Evolutionary conservation across 2,329 filamentous ascomycete genomes (phyloP), one percentile per base, ranked within the genome.

Genomic region (Aspergillus sp.): DNA sequence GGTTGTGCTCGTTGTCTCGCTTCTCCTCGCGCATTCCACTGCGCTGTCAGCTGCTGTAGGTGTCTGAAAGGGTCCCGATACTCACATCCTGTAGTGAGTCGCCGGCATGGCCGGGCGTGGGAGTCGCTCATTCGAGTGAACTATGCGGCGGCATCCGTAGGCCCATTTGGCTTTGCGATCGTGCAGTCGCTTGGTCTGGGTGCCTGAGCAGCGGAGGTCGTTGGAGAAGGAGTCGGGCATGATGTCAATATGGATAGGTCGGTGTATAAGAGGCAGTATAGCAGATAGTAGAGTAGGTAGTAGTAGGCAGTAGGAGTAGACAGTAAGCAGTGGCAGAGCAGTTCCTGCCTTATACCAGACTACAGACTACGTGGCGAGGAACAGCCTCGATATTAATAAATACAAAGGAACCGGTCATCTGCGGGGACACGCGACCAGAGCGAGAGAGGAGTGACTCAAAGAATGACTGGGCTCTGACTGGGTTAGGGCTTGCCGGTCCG

Each of bases 131-230:
- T 10, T 22, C 17, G 27, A 40, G 15, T 30, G 32, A 13, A 34
- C 33, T 10, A 40, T 37, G 26, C 34, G 24, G 24, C 54, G 53
- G 24, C 44, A 49, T 25, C 60, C 58, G 32, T 50, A 44, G 14
- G 55, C 53, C 61, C 61, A 63, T 46, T 64, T 64, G 25, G 51
- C 51, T 38, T 58, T 60, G 34, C 58, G 57, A 38, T 58, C 51
- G 36, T 60, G 51, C 35, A 51, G 48, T 17, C 61, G 52, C 37
- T 62, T 58, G 40, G 44, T 68, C 45, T 71, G 68, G 48, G 67
- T 68, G 49, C 69, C 63, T 44, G 58, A 58, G 53, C 64, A 66
- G 51, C 73, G 72, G 41, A 76, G 61, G 51, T 77, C 73, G 52
- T 57, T 66, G 35, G 58, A 54, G 48, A 66, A 57, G 50, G 60